Evolutionary conservation across 345 rosid genomes (phyloP), one percentile per base, ranked within the genome.

Genomic region (Odontarrhena argentea): DNA sequence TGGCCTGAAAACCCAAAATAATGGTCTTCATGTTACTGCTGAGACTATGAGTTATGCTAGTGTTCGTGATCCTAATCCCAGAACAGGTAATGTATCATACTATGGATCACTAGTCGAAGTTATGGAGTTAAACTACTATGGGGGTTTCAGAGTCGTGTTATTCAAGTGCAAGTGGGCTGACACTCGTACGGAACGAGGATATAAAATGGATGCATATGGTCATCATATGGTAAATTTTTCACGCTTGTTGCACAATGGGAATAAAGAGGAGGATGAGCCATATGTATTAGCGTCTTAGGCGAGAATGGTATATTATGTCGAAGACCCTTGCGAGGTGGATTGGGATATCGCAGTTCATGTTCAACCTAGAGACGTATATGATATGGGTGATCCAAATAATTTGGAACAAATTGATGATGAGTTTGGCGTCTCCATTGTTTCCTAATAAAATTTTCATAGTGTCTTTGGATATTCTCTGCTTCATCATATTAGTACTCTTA

Each of bases 11-110:
- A 46, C 66, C 1, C 12, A 61, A 46, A 46, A 61, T 34, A 46
- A 11, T 61, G 54, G 66, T 63, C 58, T 63, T 28, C 50, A 50
- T 64, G 40, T 64, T 0, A 48, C 49, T 50, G 58, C 28, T 13
- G 68, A 51, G 49, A 64, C 58, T 9, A 64, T 50, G 49, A 64
- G 58, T 18, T 64, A 64, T 64, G 49, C 58, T 9, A 63, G 58
- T 25, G 37, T 11, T 50, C 11, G 58, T 50, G 49, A 50, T 38
- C 3, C 49, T 9, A 38, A 64, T 26, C 48, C 58, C 8, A 50
- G 6, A 50, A 6, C 11, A 38, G 7, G 58, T 25, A 13, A 0
- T 38, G 49, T 64, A 38, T 37, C 1, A 25, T 50, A 18, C 28
- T 64, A 64, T 38, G 28, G 45, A 22, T 22, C 47, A 1, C 12